Conservation (phyloP, 2,329 filamentous ascomycete genomes). For the Plenodomus biglobosus region DNA sequence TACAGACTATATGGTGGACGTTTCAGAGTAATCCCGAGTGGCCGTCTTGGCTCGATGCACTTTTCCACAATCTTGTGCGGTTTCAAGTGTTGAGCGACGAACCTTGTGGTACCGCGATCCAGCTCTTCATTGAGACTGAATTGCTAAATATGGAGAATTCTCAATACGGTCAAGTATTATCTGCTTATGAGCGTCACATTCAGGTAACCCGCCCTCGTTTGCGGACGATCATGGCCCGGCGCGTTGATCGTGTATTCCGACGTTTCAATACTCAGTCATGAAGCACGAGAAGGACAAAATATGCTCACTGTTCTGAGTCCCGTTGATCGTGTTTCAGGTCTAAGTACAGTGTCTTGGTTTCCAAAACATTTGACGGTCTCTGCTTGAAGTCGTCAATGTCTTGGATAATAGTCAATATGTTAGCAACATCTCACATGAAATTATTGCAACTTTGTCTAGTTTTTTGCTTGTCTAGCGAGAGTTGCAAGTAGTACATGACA, state of each 20-base stretch:
- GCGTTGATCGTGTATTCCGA: neutral
- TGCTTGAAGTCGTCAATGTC: no score
- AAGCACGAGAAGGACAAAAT: neutral
- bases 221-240: neutral
- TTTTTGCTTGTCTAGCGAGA: no score
- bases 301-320: neutral
- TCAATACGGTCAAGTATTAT: neutral
- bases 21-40: neutral
- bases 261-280: neutral
- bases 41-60: constrained; percentile 1
- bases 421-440: no score
- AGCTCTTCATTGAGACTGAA: constrained; percentile 7
- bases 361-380: no score
- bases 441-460: no score
- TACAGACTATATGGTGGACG: constrained; percentile 6
- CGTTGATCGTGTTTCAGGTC: neutral
- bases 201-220: neutral
- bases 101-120: constrained; percentile 4
- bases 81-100: constrained; percentile 3
- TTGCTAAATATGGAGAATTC: neutral
- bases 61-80: constrained; percentile 4
- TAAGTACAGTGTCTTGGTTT: no score
- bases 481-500: no score
- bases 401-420: no score
- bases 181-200: neutral